These are phyloP conservation scores for Boletus eberwhitei DNA, from an alignment of 768 basidiomycete species.

Conservation along the genomic window DNA sequence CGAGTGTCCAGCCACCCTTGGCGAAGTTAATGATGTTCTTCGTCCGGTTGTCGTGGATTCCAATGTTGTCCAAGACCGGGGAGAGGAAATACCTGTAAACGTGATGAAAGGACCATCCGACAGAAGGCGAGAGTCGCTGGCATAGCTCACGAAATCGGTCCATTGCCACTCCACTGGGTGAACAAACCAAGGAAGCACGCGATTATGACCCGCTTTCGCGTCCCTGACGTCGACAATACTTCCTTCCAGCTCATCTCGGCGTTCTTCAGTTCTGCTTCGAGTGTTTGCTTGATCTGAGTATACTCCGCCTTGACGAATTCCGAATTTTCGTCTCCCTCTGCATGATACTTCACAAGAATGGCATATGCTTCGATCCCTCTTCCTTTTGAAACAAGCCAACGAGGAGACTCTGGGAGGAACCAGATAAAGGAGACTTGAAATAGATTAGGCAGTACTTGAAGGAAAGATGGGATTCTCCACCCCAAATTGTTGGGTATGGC, in stretches of 20 bases:
- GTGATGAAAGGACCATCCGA: background rate
- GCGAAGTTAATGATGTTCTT: constrained; percentile 15
- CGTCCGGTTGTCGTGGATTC: constrained; percentile 13
- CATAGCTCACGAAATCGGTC: constrained; percentile 7
- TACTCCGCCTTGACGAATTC: constrained; percentile 59
- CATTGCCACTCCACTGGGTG: constrained; percentile 9
- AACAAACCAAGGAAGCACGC: constrained; percentile 8
- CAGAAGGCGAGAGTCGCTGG: background rate
- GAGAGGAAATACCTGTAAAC: constrained; percentile 7
- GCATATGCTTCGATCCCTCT: constrained; percentile 45
- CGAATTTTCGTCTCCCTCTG: constrained; percentile 48
- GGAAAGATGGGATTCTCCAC: constrained; percentile 59
- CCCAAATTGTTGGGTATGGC: constrained; percentile 54
- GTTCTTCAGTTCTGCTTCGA: constrained; percentile 31
- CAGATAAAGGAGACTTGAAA: constrained; percentile 54
- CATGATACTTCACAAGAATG: constrained; percentile 56
- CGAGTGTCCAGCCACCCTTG: constrained; percentile 1
- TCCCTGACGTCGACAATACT: constrained; percentile 4
- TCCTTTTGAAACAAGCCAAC: constrained; percentile 60
- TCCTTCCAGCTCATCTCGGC: background rate
- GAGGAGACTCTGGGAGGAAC: constrained; percentile 61
- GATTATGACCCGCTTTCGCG: constrained; percentile 16
- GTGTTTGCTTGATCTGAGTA: constrained; percentile 52
- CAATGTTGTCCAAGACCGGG: constrained; percentile 12
- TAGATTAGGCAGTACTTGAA: constrained; percentile 51